Evolutionary conservation across 1,284 basidiomycete genomes (phyloP), one percentile per base, ranked within the genome.

Genomic region (Cutaneotrichosporon mucoides): DNA sequence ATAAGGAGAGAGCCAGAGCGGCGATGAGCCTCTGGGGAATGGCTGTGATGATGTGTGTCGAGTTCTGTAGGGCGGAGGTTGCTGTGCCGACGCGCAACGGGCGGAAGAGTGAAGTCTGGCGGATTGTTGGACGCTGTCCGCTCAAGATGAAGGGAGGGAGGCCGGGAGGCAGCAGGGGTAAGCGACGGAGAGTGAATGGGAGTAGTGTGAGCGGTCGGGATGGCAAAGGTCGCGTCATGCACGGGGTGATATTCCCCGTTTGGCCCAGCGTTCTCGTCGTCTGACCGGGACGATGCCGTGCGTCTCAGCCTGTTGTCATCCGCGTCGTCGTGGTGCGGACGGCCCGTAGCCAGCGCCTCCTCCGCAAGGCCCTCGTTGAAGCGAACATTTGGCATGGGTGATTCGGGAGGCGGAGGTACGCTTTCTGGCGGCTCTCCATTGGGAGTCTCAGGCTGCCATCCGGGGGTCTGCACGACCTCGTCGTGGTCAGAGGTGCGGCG

Each of bases 211-310:
- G 58, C 58, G 6, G 58, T 59, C 10, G 57, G 57, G 37, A 53
- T 55, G 0, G 53, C 45, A 5, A 54, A 33, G 4, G 52, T 53
- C 36, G 48, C 35, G 24, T 54, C 43, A 15, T 36, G 51, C 33
- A 61, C 59, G 6, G 63, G 63, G 45, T 64, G 63, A 42, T 64
- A 59, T 34, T 61, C 57, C 7, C 41, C 48, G 6, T 47, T n/a
- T 5, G 53, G 43, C 10, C 47, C 41, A 10, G 40, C 33, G 1
- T 48, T 41, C 9, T 48, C 47, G 40, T 47, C 48, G 13, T 44
- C 51, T 1, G 60, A 53, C 6, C 41, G 53, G 10, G 46, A 13
- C 12, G 60, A 55, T 6, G 56, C 42, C 6, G 55, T 42, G 12
- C 55, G 59, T 8, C 51, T 53, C 6, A 42, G 53, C 1, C 46